Base-by-base conservation (phyloP, 2,329 filamentous ascomycete species). In the Botrytis hyacinthi region DNA sequence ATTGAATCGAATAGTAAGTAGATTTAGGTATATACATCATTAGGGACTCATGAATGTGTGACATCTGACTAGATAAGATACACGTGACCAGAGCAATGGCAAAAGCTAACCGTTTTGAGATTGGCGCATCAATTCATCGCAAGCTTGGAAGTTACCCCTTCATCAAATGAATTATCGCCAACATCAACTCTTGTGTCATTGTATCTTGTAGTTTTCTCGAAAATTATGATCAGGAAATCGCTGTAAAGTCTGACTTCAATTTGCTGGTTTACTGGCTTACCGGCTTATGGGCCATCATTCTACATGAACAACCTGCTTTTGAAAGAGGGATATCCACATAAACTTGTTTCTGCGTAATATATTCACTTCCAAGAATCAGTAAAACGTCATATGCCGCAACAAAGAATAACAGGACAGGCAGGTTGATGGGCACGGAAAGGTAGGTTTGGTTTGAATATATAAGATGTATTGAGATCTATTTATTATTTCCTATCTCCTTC, bases 331-430 rank as follows among this genome's bases (percentile, higher is more conserved):
- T 16, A 70, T n/a, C 32, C 26, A 18, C 22, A 62, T 40, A 71
- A 71, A 65, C 69, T 26, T 71, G 57, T 63, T 71, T 63, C 32
- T 35, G 69, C 22, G 35, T 51, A 63, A 63, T 68, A 63, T 62
- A 44, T 48, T 63, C 32, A 40, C 69, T 71, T 71, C 69, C 69
- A 71, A 63, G 57, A 71, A 63, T 37, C 29, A 59, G 32, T 20
- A 63, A 63, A 63, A 71, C 69, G 69, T 71, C 69, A 71, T 71
- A 71, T 63, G 57, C 57, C 26, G 29, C 32, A 71, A 37, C 32
- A 48, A 37, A 48, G 32, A 51, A 71, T n/a, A 29, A 26, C n/a
- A 62, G 32, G 57, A 48, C 59, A 71, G 57, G 40, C 32, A 62
- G 54, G 59, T 40, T 62, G 42, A 63, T 10, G 32, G 26, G 32